Conservation (phyloP, 495 filamentous ascomycete species). For the Penicillium argentinense region DNA sequence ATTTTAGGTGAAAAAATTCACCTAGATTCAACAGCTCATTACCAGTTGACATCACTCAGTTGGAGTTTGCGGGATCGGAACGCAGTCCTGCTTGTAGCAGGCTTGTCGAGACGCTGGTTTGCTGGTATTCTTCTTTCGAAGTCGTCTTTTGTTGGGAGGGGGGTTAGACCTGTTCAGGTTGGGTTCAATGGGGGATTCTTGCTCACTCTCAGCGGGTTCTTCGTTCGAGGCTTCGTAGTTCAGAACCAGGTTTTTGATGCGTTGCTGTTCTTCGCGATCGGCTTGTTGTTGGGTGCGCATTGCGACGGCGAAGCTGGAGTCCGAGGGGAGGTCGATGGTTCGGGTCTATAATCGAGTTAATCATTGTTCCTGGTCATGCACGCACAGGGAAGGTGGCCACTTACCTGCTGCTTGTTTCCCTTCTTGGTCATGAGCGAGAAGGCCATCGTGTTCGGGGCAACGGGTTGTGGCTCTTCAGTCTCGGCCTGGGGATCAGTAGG, state of each 20-base stretch:
- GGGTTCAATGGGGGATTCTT: slow-evolving; percentile 4
- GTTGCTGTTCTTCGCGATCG: slow-evolving; percentile 92
- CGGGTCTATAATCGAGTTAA: slow-evolving; percentile 80
- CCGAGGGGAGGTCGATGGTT: slow-evolving; percentile 89
- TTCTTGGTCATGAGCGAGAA: slow-evolving; percentile 96
- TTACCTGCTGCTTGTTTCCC: slow-evolving; percentile 89
- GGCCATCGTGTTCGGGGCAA: slow-evolving; percentile 70
- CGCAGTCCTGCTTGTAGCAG: slow-evolving; percentile 67
- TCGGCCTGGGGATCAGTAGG: slow-evolving; percentile 41
- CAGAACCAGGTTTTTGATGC: slow-evolving; percentile 95
- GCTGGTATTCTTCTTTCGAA: slow-evolving; percentile 40
- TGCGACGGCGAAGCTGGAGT: slow-evolving; percentile 91
- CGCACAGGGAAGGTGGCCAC: no score
- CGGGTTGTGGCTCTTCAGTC: slow-evolving; percentile 35
- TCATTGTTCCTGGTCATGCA: no score
- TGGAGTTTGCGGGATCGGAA: slow-evolving; percentile 90
- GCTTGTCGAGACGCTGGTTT: slow-evolving; percentile 59
- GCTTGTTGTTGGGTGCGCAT: slow-evolving; percentile 95
- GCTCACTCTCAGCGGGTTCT: slow-evolving; percentile 66
- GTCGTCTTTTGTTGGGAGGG: slow-evolving; percentile 13
- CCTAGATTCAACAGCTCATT: no score
- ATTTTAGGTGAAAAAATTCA: no score
- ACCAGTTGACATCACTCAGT: slow-evolving; percentile 97
- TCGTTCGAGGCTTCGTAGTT: slow-evolving; percentile 90
- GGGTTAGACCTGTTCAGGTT: neutral